Conservation (phyloP, 2,329 filamentous ascomycete genomes). For the Aureobasidium leucospermi region DNA sequence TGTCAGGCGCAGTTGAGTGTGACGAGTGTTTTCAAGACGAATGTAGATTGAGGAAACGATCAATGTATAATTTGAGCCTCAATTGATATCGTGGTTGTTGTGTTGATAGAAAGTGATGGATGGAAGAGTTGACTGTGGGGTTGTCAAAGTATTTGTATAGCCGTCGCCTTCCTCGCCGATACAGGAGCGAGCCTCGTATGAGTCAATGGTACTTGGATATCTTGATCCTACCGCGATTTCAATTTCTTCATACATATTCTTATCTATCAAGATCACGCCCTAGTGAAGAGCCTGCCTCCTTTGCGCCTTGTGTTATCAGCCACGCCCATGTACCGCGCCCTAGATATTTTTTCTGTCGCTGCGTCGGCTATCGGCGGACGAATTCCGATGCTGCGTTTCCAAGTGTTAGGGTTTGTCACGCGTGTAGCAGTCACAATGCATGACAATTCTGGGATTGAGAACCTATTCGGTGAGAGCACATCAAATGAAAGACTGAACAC, state of each 20-base stretch:
- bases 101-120: conserved; percentile 1
- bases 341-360: background rate
- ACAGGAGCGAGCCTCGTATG: conserved; percentile 4
- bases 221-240: background rate
- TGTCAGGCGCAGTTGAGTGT: background rate
- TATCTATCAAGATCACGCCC: background rate
- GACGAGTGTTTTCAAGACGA: background rate
- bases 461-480: no score
- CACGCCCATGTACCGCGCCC: background rate
- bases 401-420: no score
- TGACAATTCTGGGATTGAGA: no score
- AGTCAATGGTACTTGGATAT: conserved; percentile 4
- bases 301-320: conserved; percentile 7
- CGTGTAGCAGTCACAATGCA: no score
- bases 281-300: background rate
- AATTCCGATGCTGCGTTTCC: background rate
- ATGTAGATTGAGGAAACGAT: background rate
- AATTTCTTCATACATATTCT: background rate
- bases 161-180: background rate
- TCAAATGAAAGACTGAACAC: no score
- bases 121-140: background rate
- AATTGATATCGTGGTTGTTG: background rate
- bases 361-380: background rate
- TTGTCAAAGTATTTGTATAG: conserved; percentile 8
- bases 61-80: background rate